These are phyloP conservation scores for Balakata baccata DNA, from an alignment of 345 rosid species.

Conservation along the genomic window DNA sequence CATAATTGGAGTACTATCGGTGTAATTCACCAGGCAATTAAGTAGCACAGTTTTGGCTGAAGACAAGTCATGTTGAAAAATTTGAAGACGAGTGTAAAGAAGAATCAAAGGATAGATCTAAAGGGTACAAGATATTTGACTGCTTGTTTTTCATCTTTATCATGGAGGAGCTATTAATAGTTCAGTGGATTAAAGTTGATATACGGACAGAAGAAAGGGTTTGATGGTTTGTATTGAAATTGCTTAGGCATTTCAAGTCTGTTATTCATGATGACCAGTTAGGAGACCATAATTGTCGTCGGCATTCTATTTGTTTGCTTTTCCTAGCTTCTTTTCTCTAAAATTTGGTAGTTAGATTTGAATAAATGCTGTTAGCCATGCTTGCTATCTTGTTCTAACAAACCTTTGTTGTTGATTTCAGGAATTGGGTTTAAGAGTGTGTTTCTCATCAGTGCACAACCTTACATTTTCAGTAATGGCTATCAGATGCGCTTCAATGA, in stretches of 20 bases:
- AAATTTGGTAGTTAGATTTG: not conserved
- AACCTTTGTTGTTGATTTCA: not conserved
- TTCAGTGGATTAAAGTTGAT: not conserved
- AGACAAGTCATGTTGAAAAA: not conserved
- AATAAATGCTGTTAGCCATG: not conserved
- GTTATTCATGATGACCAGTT: not conserved
- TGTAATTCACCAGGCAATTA: too few species aligned
- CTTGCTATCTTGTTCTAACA: not conserved
- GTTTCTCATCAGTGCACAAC: constrained; percentile 13
- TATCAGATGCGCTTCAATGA: constrained; percentile 62
- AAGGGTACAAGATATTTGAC: not conserved
- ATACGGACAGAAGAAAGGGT: not conserved
- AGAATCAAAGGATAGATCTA: not conserved
- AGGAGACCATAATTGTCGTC: not conserved
- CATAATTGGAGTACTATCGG: too few species aligned
- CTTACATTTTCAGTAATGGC: constrained; percentile 23
- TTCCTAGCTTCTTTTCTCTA: not conserved
- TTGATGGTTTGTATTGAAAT: not conserved
- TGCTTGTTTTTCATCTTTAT: not conserved
- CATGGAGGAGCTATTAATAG: not conserved
- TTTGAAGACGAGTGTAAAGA: not conserved
- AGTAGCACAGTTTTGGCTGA: not conserved
- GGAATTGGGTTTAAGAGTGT: constrained; percentile 27
- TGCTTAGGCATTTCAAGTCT: not conserved
- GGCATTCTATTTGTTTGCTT: not conserved